Evolutionary conservation across 768 basidiomycete genomes (phyloP), one percentile per base, ranked within the genome.

Genomic region (Auricularia sp.): DNA sequence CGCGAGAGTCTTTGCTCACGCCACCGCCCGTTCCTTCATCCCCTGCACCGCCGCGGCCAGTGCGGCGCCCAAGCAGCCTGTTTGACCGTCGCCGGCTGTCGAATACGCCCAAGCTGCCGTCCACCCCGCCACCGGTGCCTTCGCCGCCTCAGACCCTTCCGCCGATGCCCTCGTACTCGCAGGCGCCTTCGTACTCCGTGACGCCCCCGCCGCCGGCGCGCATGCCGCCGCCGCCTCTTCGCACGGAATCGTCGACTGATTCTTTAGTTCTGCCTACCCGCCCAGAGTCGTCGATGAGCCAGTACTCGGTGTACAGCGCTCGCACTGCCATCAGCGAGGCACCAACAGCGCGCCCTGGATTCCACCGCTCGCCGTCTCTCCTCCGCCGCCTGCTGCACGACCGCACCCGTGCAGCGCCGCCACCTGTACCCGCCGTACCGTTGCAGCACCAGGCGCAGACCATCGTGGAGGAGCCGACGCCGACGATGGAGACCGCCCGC

Each of bases 1-100:
- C 39, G 7, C 39, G 12, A 8, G 39, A 42, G 39, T 8, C 8
- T 14, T 7, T 42, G 39, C 39, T 42, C 39, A 8, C 39, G 39
- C 39, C 39, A 14, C 39, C n/a, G 53, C 56, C 56, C 23, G 23
- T 59, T 7, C 56, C 56, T 14, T 29, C 56, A 1, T 33, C 29
- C 23, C 56, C 56, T 33, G 34, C 56, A 18, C 56, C 56, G 8
- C 12, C 12, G 23, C 56, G 56, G 11, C 56, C 56, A 7, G 56
- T 59, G 11, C 56, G 56, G 8, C 56, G 56, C 56, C 56, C 56
- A 7, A 59, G 56, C 56, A 59, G 56, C 29, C 56, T 59, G 56
- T 59, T 59, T 29, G 56, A 59, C 34, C 56, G 56, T 18, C 21
- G 23, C 23, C 56, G 56, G 16, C 4, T 14, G 16, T 59, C 56